Conservation (phyloP, 1,284 basidiomycete genomes). For the Leccinum pachyderme region DNA sequence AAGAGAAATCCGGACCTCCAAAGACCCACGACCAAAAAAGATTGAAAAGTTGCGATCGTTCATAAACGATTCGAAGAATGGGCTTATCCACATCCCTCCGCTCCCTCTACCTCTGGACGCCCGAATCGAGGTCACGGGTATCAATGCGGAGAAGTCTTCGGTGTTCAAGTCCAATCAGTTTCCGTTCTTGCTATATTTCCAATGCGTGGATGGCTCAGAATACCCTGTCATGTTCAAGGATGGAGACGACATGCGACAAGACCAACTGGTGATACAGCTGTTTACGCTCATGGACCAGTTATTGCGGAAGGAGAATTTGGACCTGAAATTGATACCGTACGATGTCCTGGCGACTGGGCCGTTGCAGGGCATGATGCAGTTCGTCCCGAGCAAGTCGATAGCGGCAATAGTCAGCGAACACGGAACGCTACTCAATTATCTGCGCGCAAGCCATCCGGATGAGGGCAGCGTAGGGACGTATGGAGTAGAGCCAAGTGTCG, state of each 20-base stretch:
- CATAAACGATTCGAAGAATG: conserved; percentile 84
- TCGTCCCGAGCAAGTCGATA: conserved; percentile 93
- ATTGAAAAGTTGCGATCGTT: conserved; percentile 90
- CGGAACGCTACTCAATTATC: conserved; percentile 88
- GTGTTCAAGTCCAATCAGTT: conserved; percentile 98
- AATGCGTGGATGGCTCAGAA: conserved; percentile 71
- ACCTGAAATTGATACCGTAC: conserved; percentile 91
- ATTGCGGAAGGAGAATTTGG: conserved; percentile 92
- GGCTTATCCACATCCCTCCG: conserved; percentile 70
- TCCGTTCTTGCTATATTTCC: conserved; percentile 89
- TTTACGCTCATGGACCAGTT: conserved; percentile 97
- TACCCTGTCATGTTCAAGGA: conserved; percentile 99
- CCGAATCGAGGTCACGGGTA: conserved; percentile 75
- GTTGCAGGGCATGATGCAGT: conserved; percentile 95
- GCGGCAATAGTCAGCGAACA: conserved; percentile 91
- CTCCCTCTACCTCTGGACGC: conserved; percentile 91
- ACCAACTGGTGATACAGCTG: conserved; percentile 95
- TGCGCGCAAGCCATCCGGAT: conserved; percentile 84
- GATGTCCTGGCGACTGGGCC: conserved; percentile 92
- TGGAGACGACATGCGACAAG: conserved; percentile 97
- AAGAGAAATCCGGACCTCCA: conserved; percentile 83
- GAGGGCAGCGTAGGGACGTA: conserved; percentile 91
- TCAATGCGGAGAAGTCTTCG: conserved; percentile 87
- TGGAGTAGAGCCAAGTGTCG: conserved; percentile 87
- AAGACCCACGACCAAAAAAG: conserved; percentile 94